Evolutionary conservation across 768 basidiomycete species (phyloP).

Genomic region (Trametes coccinea): DNA sequence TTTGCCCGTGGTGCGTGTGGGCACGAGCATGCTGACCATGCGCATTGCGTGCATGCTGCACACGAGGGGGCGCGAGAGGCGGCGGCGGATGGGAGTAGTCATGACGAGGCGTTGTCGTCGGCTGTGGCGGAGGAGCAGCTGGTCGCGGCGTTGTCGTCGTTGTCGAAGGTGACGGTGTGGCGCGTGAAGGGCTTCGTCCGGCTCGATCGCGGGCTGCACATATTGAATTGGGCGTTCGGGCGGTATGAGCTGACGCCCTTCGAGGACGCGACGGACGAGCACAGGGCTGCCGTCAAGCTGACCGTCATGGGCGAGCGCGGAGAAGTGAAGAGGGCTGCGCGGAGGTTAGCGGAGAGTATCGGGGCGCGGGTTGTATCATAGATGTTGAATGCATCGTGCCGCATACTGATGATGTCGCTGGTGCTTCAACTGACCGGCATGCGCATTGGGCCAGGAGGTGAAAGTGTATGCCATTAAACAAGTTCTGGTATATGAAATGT

Average conservation of each 20-base stretch:
- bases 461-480: not conserved
- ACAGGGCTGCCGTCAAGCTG: conserved; percentile 49
- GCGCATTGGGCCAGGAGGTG: not conserved
- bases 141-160: conserved; percentile 44
- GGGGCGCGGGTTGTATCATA: conserved; percentile 37
- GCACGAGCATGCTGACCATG: not conserved
- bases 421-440: no score
- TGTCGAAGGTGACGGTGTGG: conserved; percentile 75
- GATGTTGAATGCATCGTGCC: not conserved
- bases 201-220: conserved; percentile 45
- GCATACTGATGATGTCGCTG: no score
- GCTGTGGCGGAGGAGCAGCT: conserved; percentile 42
- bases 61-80: not conserved
- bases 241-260: conserved; percentile 64
- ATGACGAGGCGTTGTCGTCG: conserved; percentile 26
- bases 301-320: conserved; percentile 94
- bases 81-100: no score
- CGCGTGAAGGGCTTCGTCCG: conserved; percentile 86
- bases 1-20: not conserved
- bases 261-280: conserved; percentile 28
- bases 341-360: conserved; percentile 51
- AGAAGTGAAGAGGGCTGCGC: conserved; percentile 63
- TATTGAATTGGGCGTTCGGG: conserved; percentile 95
- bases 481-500: no score
- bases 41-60: not conserved